These are phyloP conservation scores for Leucogyrophana mollusca DNA, from an alignment of 768 basidiomycete genomes.

Conservation along the genomic window DNA sequence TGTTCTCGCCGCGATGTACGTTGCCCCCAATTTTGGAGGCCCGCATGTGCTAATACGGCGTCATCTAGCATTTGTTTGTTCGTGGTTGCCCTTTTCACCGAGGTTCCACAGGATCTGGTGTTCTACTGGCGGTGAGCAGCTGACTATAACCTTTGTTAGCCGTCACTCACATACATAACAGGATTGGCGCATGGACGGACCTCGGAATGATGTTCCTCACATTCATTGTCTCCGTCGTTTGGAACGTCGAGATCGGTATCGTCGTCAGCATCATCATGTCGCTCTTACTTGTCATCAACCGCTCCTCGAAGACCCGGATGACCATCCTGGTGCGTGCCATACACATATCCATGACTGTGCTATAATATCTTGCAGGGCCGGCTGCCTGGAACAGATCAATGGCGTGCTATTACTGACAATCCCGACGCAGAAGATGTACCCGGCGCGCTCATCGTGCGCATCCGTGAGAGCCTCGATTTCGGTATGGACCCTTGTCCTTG, in stretches of 20 bases:
- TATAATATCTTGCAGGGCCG: constrained; percentile 61
- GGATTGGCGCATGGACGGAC: constrained; percentile 94
- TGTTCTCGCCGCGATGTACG: constrained; percentile 85
- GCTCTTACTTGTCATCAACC: constrained; percentile 83
- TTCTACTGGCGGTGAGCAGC: constrained; percentile 81
- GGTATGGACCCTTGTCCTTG: constrained; percentile 45
- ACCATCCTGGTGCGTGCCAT: constrained; percentile 69
- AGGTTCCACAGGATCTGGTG: constrained; percentile 82
- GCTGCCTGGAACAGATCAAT: constrained; percentile 83
- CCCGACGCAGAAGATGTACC: constrained; percentile 80
- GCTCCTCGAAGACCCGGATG: constrained; percentile 88
- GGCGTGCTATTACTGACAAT: constrained; percentile 89
- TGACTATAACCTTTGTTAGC: too few species aligned
- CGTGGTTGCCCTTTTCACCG: constrained; percentile 78
- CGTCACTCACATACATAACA: too few species aligned
- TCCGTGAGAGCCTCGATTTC: constrained; percentile 90
- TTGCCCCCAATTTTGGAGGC: constrained; percentile 12
- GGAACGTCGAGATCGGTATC: constrained; percentile 91
- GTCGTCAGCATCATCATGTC: constrained; percentile 87
- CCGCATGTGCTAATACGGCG: too few species aligned
- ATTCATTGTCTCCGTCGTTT: constrained; percentile 83
- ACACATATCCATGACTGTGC: too few species aligned
- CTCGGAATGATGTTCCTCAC: constrained; percentile 84
- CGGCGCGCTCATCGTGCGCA: constrained; percentile 83
- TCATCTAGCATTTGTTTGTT: constrained; percentile 72